Conservation (phyloP, 805 yeast genomes). For the Ogataea parapolymorpha region DNA sequence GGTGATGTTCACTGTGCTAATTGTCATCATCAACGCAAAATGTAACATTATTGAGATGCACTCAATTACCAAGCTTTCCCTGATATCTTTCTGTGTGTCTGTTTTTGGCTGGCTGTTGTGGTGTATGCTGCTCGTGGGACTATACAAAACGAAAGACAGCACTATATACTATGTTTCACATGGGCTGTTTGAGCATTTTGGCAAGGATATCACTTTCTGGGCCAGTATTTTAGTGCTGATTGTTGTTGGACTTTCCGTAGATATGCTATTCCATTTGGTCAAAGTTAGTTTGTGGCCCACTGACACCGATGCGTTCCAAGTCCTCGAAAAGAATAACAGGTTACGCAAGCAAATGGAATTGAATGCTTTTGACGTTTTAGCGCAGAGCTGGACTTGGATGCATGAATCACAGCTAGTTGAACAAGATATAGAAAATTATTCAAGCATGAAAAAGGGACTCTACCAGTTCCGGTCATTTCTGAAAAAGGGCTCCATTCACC, state of each 20-base stretch:
- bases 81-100: conserved; percentile 64
- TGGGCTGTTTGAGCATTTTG: conserved; percentile 71
- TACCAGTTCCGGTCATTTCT: conserved; percentile 30
- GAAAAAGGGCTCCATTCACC: conserved; percentile 34
- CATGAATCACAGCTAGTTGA: conserved; percentile 33
- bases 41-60: conserved; percentile 81
- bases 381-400: conserved; percentile 73
- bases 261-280: conserved; percentile 57
- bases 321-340: conserved; percentile 65
- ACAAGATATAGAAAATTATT: conserved; percentile 21
- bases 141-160: conserved; percentile 52
- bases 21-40: conserved; percentile 71
- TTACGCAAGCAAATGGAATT: conserved; percentile 69
- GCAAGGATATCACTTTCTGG: conserved; percentile 86
- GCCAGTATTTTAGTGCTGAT: conserved; percentile 58
- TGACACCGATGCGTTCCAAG: conserved; percentile 77
- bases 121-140: conserved; percentile 70
- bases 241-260: conserved; percentile 61
- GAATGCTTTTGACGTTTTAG: conserved; percentile 67
- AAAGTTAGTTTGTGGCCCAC: conserved; percentile 57
- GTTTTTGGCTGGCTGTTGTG: conserved; percentile 83
- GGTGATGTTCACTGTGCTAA: conserved; percentile 66
- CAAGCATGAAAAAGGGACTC: conserved; percentile 15
- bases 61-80: conserved; percentile 62
- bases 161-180: conserved; percentile 67